Conservation (phyloP, 805 yeast species). For the Suhomyces prunicola region DNA sequence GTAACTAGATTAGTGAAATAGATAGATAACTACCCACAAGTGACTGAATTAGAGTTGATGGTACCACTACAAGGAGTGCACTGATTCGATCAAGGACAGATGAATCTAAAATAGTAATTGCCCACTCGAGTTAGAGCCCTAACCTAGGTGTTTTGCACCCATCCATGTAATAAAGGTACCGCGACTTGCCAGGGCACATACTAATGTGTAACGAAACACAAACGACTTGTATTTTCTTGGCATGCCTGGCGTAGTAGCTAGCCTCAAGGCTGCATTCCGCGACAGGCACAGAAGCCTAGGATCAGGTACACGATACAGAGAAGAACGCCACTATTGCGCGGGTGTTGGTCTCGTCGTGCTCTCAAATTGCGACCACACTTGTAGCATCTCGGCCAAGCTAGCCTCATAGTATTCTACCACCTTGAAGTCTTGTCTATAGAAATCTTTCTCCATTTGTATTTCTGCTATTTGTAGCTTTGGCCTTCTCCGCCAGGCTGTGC, state of each 20-base stretch:
- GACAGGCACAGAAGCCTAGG: background rate
- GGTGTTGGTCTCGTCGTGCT: no score
- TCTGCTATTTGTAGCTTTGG: background rate
- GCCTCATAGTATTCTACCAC: no score
- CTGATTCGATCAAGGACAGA: background rate
- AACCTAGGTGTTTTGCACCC: background rate
- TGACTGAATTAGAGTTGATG: no score
- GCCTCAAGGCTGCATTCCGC: background rate
- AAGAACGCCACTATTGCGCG: background rate
- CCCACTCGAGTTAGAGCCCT: no score
- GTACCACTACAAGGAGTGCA: no score
- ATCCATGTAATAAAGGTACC: background rate
- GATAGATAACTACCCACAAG: no score
- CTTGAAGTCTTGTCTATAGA: no score
- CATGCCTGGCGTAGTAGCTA: background rate
- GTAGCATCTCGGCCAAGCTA: no score
- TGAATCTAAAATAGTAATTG: no score
- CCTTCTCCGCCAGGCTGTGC: background rate
- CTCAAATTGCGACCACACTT: no score
- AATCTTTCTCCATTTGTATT: constrained; percentile 33
- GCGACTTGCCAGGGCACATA: background rate
- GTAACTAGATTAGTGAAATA: background rate
- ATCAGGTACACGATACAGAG: background rate
- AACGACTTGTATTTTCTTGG: background rate
- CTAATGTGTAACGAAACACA: background rate